Evolutionary conservation across 495 filamentous ascomycete genomes (phyloP).

Genomic region (Aspergillus panamensis): DNA sequence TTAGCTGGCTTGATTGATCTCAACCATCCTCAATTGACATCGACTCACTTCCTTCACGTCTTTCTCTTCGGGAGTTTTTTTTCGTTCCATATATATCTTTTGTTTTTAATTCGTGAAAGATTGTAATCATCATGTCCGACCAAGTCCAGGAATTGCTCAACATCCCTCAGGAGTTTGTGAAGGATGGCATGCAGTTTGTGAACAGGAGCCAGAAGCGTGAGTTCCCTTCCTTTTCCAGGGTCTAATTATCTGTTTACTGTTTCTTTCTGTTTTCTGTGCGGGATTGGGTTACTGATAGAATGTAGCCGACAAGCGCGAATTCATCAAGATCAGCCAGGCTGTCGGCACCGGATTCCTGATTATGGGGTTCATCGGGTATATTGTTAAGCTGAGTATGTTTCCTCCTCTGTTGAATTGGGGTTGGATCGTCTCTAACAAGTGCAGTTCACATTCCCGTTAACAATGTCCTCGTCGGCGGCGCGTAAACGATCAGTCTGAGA

Average conservation of each 20-base stretch:
- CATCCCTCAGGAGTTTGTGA: constrained; percentile 71
- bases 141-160: constrained; percentile 70
- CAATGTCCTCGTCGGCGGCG: constrained; percentile 73
- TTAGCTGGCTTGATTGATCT: not conserved
- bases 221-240: not conserved
- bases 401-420: not conserved
- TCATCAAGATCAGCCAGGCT: constrained; percentile 92
- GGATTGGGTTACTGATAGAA: not conserved
- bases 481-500: constrained; percentile 36
- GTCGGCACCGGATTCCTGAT: constrained; percentile 89
- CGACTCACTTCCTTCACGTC: constrained; percentile 1
- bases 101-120: not conserved
- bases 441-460: constrained; percentile 79
- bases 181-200: constrained; percentile 73
- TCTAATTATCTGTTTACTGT: too few relatives aligned
- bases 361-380: constrained; percentile 81
- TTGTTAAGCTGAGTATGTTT: constrained; percentile 84
- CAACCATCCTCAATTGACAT: not conserved
- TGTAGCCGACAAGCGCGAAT: constrained; percentile 76
- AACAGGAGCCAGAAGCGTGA: constrained; percentile 72
- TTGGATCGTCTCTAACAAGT: not conserved
- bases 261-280: not conserved
- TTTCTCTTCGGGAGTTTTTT: constrained; percentile 1
- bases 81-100: not conserved
- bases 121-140: constrained; percentile 55